These are phyloP conservation scores for Dryas alaskensis DNA, from an alignment of 306 rosid genomes.

Conservation along the genomic window DNA sequence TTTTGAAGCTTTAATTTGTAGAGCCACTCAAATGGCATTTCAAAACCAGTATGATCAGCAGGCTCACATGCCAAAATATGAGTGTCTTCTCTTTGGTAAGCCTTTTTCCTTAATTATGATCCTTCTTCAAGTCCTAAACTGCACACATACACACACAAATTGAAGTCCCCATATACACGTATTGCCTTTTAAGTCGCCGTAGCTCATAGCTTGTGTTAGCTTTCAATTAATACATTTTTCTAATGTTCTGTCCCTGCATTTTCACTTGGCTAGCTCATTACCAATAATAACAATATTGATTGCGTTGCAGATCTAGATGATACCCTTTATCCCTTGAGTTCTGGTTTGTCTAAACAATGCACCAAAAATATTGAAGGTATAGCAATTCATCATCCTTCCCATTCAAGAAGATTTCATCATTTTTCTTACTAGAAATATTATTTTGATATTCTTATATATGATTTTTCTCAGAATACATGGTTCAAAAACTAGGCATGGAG, in stretches of 20 bases:
- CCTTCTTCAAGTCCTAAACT: no score
- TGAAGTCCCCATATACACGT: background rate
- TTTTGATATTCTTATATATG: background rate
- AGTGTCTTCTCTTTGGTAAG: constrained; percentile 32
- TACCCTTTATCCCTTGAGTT: constrained; percentile 19
- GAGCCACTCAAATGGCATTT: constrained; percentile 4
- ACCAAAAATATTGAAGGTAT: constrained; percentile 22
- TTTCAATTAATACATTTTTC: background rate
- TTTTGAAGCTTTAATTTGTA: background rate
- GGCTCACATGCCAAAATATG: constrained; percentile 19
- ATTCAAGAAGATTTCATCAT: background rate
- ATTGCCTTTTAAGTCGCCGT: background rate
- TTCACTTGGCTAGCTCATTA: no score
- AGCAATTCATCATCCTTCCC: background rate
- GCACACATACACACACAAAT: background rate
- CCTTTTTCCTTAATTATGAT: background rate
- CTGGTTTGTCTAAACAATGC: constrained; percentile 13
- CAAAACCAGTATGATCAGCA: constrained; percentile 15
- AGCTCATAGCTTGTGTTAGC: background rate
- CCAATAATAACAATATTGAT: background rate
- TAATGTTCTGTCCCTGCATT: background rate
- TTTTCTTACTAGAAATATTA: background rate
- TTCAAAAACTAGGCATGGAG: constrained; percentile 15
- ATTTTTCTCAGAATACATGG: constrained; percentile 18
- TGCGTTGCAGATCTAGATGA: constrained; percentile 21